phyloP scores from a whole-genome alignment of 495 filamentous ascomycete genomes.

The Penicillium ochrochloron region DNA sequence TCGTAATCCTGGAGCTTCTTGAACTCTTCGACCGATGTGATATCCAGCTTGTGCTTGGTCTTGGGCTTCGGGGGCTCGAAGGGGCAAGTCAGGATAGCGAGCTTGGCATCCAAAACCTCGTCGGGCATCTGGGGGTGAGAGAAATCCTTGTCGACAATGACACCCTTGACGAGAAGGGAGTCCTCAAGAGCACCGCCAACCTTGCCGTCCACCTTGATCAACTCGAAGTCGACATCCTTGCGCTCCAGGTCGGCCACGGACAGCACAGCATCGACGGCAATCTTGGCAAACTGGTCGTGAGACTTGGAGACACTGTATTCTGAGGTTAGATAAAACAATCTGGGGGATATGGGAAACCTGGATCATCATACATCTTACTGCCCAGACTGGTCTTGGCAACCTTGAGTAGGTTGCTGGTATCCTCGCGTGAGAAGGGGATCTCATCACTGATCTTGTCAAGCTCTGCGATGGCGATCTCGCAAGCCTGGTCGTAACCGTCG shows the following conservation, averaged over 20 bases:
- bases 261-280: slow-evolving; percentile 94
- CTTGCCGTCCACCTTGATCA: slow-evolving; percentile 99
- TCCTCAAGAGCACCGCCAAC: slow-evolving; percentile 96
- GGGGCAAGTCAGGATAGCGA: slow-evolving; percentile 96
- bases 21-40: slow-evolving; percentile 96
- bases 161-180: slow-evolving; percentile 91
- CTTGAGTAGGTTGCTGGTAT: slow-evolving; percentile 83
- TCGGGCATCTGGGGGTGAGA: slow-evolving; percentile 99
- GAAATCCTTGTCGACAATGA: slow-evolving; percentile 99
- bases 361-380: slow-evolving; percentile 77
- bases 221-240: slow-evolving; percentile 97
- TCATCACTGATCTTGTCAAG: slow-evolving; percentile 91
- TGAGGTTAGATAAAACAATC: slow-evolving; percentile 29
- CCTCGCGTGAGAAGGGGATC: slow-evolving; percentile 77
- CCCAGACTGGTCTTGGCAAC: slow-evolving; percentile 96
- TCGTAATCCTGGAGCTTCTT: slow-evolving; percentile 96
- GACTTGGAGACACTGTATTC: slow-evolving; percentile 83
- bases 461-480: slow-evolving; percentile 91
- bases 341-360: background rate
- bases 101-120: slow-evolving; percentile 90
- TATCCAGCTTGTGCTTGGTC: slow-evolving; percentile 99
- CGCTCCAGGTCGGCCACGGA: slow-evolving; percentile 95
- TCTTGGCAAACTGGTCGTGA: slow-evolving; percentile 96
- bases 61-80: slow-evolving; percentile 99
- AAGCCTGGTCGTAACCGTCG: slow-evolving; percentile 96